Evolutionary conservation across 768 basidiomycete species (phyloP).

Genomic region (Leccinum subtestaceum): DNA sequence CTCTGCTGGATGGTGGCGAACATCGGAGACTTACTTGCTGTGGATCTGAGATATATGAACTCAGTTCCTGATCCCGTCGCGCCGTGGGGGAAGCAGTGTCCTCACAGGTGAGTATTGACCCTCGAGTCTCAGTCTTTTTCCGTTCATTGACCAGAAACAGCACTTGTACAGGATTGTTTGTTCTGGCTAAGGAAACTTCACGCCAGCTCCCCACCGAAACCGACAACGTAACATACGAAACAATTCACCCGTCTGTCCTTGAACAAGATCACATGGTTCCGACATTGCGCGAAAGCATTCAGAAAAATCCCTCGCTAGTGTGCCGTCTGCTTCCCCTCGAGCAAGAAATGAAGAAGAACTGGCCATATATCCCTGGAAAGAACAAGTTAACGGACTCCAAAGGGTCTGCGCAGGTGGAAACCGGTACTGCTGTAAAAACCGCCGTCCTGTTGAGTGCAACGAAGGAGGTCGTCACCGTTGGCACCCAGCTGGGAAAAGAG

Average conservation of each 20-base stretch:
- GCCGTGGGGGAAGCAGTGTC: constrained; percentile 58
- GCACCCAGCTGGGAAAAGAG: constrained; percentile 17
- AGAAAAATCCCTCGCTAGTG: constrained; percentile 45
- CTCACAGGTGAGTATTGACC: constrained; percentile 53
- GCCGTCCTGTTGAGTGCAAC: constrained; percentile 17
- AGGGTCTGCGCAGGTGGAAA: constrained; percentile 7
- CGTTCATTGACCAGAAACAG: constrained; percentile 30
- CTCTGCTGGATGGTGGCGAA: constrained; percentile 66
- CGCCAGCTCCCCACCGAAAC: constrained; percentile 47
- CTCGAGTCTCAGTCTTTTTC: not conserved
- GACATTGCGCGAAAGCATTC: constrained; percentile 35
- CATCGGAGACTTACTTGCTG: constrained; percentile 50
- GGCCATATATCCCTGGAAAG: constrained; percentile 41
- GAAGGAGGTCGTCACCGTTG: constrained; percentile 14
- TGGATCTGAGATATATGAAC: constrained; percentile 54
- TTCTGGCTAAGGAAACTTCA: constrained; percentile 41
- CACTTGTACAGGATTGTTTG: constrained; percentile 53
- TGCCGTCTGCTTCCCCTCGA: constrained; percentile 49
- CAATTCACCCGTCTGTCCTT: constrained; percentile 58
- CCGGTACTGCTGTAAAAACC: not conserved
- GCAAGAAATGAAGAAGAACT: constrained; percentile 43
- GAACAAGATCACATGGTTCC: constrained; percentile 39
- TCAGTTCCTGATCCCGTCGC: constrained; percentile 49
- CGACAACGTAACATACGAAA: constrained; percentile 53
- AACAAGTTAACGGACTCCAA: constrained; percentile 10